Conservation (phyloP, 2,329 filamentous ascomycete genomes). For the Pseudodiploospora longispora region DNA sequence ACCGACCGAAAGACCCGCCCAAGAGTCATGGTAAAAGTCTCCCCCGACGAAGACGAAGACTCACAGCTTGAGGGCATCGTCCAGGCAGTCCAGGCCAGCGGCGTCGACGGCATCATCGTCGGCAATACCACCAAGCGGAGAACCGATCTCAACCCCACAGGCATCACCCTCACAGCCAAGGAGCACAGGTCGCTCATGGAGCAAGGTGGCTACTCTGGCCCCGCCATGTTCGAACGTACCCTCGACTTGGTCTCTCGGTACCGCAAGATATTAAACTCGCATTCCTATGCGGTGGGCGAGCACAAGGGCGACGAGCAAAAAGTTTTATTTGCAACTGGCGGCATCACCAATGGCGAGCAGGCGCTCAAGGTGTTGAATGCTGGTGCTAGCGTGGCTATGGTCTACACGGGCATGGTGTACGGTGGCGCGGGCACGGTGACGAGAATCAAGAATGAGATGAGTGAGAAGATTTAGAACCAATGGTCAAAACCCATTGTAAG, state of each 20-base stretch:
- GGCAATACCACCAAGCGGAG: conserved; percentile 92
- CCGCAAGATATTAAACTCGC: conserved; percentile 56
- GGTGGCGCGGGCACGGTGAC: conserved; percentile 57
- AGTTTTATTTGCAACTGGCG: conserved; percentile 87
- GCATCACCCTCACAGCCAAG: conserved; percentile 53
- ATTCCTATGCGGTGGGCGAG: conserved; percentile 18
- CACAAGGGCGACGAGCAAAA: conserved; percentile 45
- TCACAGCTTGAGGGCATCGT: conserved; percentile 83
- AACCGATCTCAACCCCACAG: conserved; percentile 59
- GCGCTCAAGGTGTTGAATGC: conserved; percentile 76
- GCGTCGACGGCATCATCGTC: conserved; percentile 91
- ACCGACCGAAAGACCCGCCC: conserved; percentile 60
- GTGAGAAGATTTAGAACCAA: conserved; percentile 26
- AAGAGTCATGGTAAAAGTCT: conserved; percentile 93
- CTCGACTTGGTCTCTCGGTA: conserved; percentile 73
- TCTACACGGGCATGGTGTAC: conserved; percentile 72
- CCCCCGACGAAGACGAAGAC: conserved; percentile 84
- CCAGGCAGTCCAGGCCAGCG: conserved; percentile 71
- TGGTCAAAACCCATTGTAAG: too few species aligned
- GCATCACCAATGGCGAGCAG: conserved; percentile 82
- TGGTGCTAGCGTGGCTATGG: conserved; percentile 82
- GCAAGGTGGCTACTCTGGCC: conserved; percentile 84
- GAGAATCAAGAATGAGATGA: conserved; percentile 57
- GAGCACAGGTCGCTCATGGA: conserved; percentile 66
- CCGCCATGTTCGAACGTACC: conserved; percentile 77